Evolutionary conservation across 495 filamentous ascomycete genomes (phyloP).

Genomic region (Aspergillus campestris): DNA sequence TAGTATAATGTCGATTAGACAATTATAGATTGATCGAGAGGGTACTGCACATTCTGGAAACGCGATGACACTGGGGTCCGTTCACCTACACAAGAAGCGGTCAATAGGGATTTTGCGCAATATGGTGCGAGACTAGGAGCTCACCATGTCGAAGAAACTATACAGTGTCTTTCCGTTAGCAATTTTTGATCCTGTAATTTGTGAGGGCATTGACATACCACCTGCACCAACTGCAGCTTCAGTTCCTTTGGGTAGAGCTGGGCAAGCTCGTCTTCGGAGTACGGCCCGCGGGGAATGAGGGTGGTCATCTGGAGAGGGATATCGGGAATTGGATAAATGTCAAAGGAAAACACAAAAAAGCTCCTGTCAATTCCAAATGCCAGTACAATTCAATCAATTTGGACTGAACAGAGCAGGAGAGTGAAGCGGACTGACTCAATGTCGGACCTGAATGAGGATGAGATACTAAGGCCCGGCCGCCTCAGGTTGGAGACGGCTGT

Average conservation of each 20-base stretch:
- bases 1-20: background rate
- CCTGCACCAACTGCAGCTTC: conserved; percentile 80
- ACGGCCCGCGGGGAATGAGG: conserved; percentile 63
- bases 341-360: no score
- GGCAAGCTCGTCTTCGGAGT: conserved; percentile 71
- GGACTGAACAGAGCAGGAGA: no score
- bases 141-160: conserved; percentile 77
- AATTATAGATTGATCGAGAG: background rate
- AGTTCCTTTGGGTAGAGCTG: conserved; percentile 72
- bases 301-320: conserved; percentile 55
- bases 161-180: background rate
- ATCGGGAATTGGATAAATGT: no score
- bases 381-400: no score
- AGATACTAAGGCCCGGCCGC: no score
- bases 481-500: no score
- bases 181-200: no score
- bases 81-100: conserved; percentile 45
- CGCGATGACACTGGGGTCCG: conserved; percentile 77
- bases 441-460: no score
- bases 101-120: background rate
- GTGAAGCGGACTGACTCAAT: no score
- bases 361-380: no score
- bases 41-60: conserved; percentile 62
- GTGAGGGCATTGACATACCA: conserved; percentile 41
- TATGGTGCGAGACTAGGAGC: background rate